phyloP scores from a whole-genome alignment of 805 yeast species.

The Metschnikowia hibisci region DNA sequence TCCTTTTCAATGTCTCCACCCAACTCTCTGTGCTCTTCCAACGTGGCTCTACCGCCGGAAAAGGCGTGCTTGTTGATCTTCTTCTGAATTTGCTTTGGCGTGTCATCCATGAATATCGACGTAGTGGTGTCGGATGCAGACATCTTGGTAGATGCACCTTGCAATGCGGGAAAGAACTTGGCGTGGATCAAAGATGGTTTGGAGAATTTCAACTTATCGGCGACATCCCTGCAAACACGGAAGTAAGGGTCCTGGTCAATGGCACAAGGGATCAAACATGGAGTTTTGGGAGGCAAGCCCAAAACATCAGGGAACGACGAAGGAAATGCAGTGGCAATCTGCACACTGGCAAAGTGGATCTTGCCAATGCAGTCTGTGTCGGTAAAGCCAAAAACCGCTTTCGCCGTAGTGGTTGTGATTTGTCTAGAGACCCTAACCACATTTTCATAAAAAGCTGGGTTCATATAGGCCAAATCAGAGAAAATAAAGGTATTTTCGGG shows the following conservation, averaged over 20 bases:
- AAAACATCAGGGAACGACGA: conserved; percentile 92
- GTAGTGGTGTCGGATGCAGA: conserved; percentile 88
- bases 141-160: conserved; percentile 96
- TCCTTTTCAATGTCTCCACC: conserved; percentile 97
- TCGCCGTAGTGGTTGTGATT: conserved; percentile 95
- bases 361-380: conserved; percentile 95
- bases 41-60: conserved; percentile 84
- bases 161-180: conserved; percentile 95
- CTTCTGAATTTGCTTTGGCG: conserved; percentile 86
- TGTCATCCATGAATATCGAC: conserved; percentile 94
- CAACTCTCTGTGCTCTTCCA: conserved; percentile 82
- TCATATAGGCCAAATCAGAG: conserved; percentile 90
- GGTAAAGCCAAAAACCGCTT: conserved; percentile 92
- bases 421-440: conserved; percentile 90
- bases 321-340: conserved; percentile 94
- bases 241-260: conserved; percentile 99
- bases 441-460: conserved; percentile 89
- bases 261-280: conserved; percentile 97
- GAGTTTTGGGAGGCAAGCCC: conserved; percentile 83
- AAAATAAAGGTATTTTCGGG: conserved; percentile 94
- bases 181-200: conserved; percentile 93
- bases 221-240: conserved; percentile 96
- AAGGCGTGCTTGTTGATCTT: conserved; percentile 95
- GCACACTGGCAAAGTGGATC: conserved; percentile 91
- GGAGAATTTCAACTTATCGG: conserved; percentile 82